These are phyloP conservation scores for Cordyceps fumosorosea DNA, from an alignment of 2,329 filamentous ascomycete genomes.

Conservation along the genomic window DNA sequence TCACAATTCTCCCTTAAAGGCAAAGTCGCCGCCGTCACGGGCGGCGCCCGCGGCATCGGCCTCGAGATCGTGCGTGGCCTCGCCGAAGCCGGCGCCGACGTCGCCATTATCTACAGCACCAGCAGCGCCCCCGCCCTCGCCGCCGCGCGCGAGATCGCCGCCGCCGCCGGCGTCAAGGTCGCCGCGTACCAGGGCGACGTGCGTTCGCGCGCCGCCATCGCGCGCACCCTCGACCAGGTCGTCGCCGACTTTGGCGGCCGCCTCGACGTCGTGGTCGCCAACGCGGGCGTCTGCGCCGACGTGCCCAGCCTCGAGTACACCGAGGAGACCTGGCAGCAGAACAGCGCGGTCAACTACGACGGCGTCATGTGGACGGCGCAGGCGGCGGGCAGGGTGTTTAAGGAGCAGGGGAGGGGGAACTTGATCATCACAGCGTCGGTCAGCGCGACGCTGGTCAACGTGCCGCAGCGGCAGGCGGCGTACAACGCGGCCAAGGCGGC, in stretches of 20 bases:
- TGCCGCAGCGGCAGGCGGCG: slow-evolving; percentile 44
- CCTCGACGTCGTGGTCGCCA: slow-evolving; percentile 24
- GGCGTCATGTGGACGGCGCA: slow-evolving; percentile 23
- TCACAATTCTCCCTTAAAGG: slow-evolving; percentile 7
- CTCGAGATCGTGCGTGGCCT: slow-evolving; percentile 16
- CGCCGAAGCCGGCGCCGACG: slow-evolving; percentile 14
- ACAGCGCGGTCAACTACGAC: slow-evolving; percentile 24
- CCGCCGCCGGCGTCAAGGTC: slow-evolving; percentile 17
- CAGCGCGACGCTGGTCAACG: slow-evolving; percentile 18
- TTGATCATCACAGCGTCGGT: slow-evolving; percentile 22
- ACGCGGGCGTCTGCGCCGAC: slow-evolving; percentile 23
- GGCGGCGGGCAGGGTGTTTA: slow-evolving; percentile 21
- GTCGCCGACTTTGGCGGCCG: slow-evolving; percentile 18
- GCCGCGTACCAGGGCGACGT: slow-evolving; percentile 32
- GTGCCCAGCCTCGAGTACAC: slow-evolving; percentile 21
- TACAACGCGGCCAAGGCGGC: slow-evolving; percentile 65
- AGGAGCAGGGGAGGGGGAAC: slow-evolving; percentile 21
- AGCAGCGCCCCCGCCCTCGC: slow-evolving; percentile 14
- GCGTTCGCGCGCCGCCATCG: slow-evolving; percentile 17
- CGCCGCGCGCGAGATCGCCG: slow-evolving; percentile 12
- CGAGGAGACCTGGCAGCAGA: slow-evolving; percentile 20
- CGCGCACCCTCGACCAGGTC: slow-evolving; percentile 15
- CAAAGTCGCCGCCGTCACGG: slow-evolving; percentile 12
- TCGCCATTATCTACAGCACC: slow-evolving; percentile 15
- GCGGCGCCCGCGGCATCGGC: slow-evolving; percentile 15